phyloP scores from a whole-genome alignment of 495 filamentous ascomycete species.

The Penicillium subrubescens region DNA sequence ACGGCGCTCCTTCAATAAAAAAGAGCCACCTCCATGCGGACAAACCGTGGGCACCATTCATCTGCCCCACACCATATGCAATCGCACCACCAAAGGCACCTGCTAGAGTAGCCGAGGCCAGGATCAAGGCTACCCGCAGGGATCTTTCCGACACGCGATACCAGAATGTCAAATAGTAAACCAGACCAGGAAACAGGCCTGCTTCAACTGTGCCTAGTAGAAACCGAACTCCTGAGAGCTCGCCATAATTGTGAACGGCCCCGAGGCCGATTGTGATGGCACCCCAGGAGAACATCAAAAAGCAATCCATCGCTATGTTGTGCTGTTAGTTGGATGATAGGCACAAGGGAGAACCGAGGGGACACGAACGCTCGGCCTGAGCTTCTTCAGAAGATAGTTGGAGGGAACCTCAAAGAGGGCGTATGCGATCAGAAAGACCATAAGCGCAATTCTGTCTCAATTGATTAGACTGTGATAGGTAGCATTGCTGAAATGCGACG shows the following conservation, averaged over 20 bases:
- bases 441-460: conserved; percentile 42
- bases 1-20: conserved; percentile 60
- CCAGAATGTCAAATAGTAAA: conserved; percentile 73
- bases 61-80: conserved; percentile 65
- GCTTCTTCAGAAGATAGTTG: neutral
- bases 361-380: conserved; percentile 44
- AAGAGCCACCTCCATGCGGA: conserved; percentile 76
- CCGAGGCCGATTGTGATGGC: neutral
- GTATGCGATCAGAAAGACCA: neutral
- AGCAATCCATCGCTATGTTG: conserved; percentile 5
- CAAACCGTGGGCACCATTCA: conserved; percentile 61
- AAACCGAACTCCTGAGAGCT: conserved; percentile 49
- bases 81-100: conserved; percentile 73
- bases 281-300: neutral
- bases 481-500: conserved; percentile 41
- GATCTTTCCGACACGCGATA: conserved; percentile 66
- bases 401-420: neutral
- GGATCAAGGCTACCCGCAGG: conserved; percentile 64
- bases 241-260: neutral
- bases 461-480: conserved; percentile 40
- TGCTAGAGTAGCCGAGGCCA: conserved; percentile 68
- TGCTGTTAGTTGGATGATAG: neutral
- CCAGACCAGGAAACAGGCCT: conserved; percentile 67
- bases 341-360: conserved; percentile 60
- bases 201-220: conserved; percentile 58